Base-by-base conservation (phyloP, 192 early-diverging fungal genomes). In the Podila epicladia region DNA sequence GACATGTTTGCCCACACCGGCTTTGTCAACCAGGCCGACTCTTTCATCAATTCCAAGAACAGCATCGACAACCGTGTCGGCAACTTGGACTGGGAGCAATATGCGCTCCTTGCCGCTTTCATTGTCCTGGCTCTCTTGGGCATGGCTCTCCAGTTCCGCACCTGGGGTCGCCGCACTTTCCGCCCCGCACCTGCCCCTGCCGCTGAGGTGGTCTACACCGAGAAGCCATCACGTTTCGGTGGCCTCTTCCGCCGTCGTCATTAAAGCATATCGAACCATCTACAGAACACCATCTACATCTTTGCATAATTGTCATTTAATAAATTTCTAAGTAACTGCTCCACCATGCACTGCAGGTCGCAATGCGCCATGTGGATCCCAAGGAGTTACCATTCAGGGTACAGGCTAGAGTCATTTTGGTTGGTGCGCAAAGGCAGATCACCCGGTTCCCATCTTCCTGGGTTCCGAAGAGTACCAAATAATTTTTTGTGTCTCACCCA, bases 1-100 rank as follows among this genome's bases (percentile, higher is more conserved):
- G 90, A 91, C 65, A 49, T 88, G 2, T 92, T 88, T 63, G 74
- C 84, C 2, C 85, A 87, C 49, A 89, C 88, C 31, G 89, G 88
- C 1, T 88, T 90, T 64, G 59, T 62, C 38, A 9, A 48, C 15
- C 48, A 45, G 13, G 58, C 71, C 8, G 57, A 73, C 33, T 80
- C 71, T 9, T 80, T 80, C 45, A 68, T 73, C 76, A 80, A 80
- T 62, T 73, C 70, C 57, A 71, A 72, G 57, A 62, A 53, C 59
- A 71, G 1, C 17, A 35, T 72, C 24, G 62, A 64, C 45, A 32
- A 58, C 53, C 49, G 73, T 17, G 66, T 69, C 37, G 22, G 12
- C 3, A 45, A 45, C n/a, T 7, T 75, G 15, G 45, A 66, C 3
- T 63, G 66, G 9, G 49, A 22, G 5, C 33, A 62, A 12, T 69